Base-by-base conservation (phyloP, 345 rosid species). In the Adansonia digitata region DNA sequence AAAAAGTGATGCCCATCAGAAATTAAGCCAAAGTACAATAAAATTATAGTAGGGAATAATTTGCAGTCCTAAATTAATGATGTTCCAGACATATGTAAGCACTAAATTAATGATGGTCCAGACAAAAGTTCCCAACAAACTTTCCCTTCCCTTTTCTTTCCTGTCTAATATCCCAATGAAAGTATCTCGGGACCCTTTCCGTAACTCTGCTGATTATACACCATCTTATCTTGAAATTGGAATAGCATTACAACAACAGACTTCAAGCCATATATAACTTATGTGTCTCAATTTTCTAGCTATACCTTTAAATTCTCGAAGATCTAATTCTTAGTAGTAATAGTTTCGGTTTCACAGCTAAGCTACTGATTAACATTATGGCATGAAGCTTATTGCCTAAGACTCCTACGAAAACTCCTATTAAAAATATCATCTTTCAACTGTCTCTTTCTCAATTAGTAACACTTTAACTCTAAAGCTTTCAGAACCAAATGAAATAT, bases 1-100 rank as follows among this genome's bases (percentile, higher is more conserved):
- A 8, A n/a, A 55, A 31, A 80, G 56, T 27, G 26, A 62, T 62
- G 22, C 68, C 11, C 45, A 62, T 35, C 17, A 63, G 69, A 63
- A 63, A 63, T 63, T 63, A 17, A 35, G 17, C 17, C 9, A 63
- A 57, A 63, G 46, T 20, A 18, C 29, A n/a, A 63, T 34, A 37
- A 13, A 40, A 40, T 40, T 5, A 24, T 15, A 24, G 35, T 66
- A 42, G 35, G 12, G 52, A 43, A 35, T 62, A 63, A 37, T 37
- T 63, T 2, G 5, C 67, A 35, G 15, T 29, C 65, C n/a, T 59
- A 60, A 60, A 60, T 59, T 15, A 29, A 13, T 15, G 35, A 29
- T 39, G 48, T 39, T 13, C 69, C 65, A 15, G 31, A n/a, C 69
- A 63, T 37, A 4, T 11, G 15, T 20, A 64, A 20, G 29, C 13